These are phyloP conservation scores for Aspergillus udagawae DNA, from an alignment of 2,329 filamentous ascomycete species.

Conservation along the genomic window DNA sequence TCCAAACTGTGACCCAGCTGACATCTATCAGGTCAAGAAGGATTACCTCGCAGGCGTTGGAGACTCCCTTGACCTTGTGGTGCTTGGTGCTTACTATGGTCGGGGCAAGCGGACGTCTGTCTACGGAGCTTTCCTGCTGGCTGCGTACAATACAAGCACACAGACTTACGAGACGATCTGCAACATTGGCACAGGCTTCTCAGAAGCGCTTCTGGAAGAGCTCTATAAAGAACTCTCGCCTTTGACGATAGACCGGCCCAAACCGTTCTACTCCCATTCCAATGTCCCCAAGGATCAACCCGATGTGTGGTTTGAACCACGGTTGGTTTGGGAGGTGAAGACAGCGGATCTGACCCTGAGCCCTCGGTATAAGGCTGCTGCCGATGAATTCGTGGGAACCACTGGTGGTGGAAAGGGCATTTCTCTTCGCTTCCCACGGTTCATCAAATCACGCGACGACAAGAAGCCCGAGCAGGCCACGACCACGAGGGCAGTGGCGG, in stretches of 20 bases:
- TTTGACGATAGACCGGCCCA: conserved; percentile 80
- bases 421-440: conserved; percentile 84
- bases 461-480: conserved; percentile 95
- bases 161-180: conserved; percentile 93
- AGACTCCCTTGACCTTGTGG: conserved; percentile 93
- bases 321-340: conserved; percentile 95
- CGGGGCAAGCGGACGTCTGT: conserved; percentile 93
- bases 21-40: conserved; percentile 72
- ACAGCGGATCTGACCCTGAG: conserved; percentile 91
- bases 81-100: conserved; percentile 89
- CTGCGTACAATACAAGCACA: conserved; percentile 77
- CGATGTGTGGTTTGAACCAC: conserved; percentile 97
- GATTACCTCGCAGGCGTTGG: conserved; percentile 93
- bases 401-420: conserved; percentile 71
- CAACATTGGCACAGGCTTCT: conserved; percentile 98
- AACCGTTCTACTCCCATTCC: conserved; percentile 91
- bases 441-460: conserved; percentile 87
- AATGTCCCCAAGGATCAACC: conserved; percentile 85
- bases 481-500: conserved; percentile 76
- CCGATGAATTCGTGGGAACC: conserved; percentile 71
- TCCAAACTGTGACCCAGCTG: neutral
- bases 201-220: conserved; percentile 86
- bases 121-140: conserved; percentile 92
- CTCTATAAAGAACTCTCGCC: conserved; percentile 71
- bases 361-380: conserved; percentile 88